Conservation (phyloP, 2,329 filamentous ascomycete genomes). For the Aspergillus neoniger region DNA sequence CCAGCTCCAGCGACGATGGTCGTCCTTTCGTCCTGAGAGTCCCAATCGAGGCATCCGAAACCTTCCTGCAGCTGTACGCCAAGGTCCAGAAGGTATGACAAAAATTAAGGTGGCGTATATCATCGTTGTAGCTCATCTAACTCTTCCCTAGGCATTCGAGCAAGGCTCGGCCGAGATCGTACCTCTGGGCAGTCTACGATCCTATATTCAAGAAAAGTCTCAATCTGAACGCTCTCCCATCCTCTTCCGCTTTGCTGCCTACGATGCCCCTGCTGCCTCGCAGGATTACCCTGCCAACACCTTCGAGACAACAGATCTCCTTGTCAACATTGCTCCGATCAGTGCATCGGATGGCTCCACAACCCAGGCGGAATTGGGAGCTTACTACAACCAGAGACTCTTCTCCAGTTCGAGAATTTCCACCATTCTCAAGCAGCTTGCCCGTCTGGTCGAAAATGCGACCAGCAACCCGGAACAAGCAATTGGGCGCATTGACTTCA, state of each 20-base stretch:
- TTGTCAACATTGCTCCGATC: conserved; percentile 41
- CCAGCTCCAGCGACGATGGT: conserved; percentile 46
- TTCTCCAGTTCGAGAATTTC: conserved; percentile 50
- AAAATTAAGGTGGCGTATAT: neutral
- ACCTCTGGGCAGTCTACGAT: conserved; percentile 42
- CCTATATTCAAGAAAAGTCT: conserved; percentile 44
- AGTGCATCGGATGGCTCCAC: conserved; percentile 24
- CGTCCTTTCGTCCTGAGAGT: conserved; percentile 50
- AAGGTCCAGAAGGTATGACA: conserved; percentile 43
- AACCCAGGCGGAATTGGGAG: conserved; percentile 37
- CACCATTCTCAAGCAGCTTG: conserved; percentile 47
- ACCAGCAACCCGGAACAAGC: conserved; percentile 42
- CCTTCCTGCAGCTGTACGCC: conserved; percentile 43
- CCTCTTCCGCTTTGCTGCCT: conserved; percentile 51
- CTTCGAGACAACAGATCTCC: conserved; percentile 47
- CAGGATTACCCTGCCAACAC: conserved; percentile 46
- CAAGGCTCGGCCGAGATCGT: conserved; percentile 46
- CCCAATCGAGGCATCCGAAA: conserved; percentile 43
- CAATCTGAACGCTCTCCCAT: conserved; percentile 42
- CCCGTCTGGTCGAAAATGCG: conserved; percentile 44
- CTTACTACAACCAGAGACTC: conserved; percentile 49
- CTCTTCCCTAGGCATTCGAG: conserved; percentile 36
- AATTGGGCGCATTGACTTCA: conserved; percentile 48
- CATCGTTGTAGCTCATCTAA: conserved; percentile 9
- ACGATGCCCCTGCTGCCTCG: conserved; percentile 46